Evolutionary conservation across 2,329 filamentous ascomycete genomes (phyloP), one percentile per base, ranked within the genome.

Genomic region (Amphichorda felina): DNA sequence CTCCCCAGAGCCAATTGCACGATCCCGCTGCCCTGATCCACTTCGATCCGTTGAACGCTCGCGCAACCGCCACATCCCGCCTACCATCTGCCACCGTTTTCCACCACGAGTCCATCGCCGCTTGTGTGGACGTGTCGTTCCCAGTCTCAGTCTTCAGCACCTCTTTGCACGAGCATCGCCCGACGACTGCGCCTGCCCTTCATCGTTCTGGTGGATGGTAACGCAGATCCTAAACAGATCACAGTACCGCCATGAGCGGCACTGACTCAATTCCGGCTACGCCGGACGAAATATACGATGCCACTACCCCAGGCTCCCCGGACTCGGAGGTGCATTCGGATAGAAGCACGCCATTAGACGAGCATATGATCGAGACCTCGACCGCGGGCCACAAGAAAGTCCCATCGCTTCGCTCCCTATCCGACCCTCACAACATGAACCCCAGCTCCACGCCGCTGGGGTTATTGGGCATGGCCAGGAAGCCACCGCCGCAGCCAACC

Each of bases 391-490:
- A 65, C 37, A 63, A 70, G 53, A 59, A 75, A 54, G 50, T 78
- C 39, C 68, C 75, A 15, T 73, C 74, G 5, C 55, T 77, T 29
- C 72, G 76, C 45, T 72, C 74, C 32, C 57, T 72, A 15, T 75
- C 77, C 36, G 72, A 79, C 34, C 61, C 76, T 15, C 61, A 66
- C 43, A 64, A 61, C 37, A 87, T 94, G 75, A 84, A 75, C 38
- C 63, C 81, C 6, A 87, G 78, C n/a, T 94, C 87, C n/a, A 91
- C 82, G 19, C 79, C 84, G 28, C 65, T 88, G 4, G 86, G 86
- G 28, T 72, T 83, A 39, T 63, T 94, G 49, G 86, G 79, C 55
- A 73, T 61, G 44, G 75, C 72, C 4, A 64, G 75, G 39, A 64
- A 71, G 33, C 75, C 72, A 3, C 51, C 59, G 15, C 34, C 34